Evolutionary conservation across 306 rosid genomes (phyloP), one percentile per base, ranked within the genome.

Genomic region (Medicago lupulina): DNA sequence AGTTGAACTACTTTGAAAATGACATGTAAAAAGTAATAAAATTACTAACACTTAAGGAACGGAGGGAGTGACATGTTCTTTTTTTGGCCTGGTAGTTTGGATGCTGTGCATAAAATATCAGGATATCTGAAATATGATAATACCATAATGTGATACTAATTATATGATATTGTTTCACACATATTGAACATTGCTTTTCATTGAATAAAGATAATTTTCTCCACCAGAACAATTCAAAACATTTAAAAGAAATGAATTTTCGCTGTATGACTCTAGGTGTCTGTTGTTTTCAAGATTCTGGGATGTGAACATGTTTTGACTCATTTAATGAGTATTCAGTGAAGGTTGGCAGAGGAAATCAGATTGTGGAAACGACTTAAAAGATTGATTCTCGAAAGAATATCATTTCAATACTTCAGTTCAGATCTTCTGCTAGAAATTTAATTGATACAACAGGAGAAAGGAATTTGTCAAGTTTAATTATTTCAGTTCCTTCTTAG

Each of bases 261-360:
- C 59, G 9, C 53, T 15, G 71, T 65, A 21, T 38, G 57, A 21
- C 46, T 8, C 70, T 3, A 55, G 1, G 9, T 57, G 62, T 31
- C 6, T 47, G 53, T 7, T 43, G 53, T 77, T 77, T 46, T 69
- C 76, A 59, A 71, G 64, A 70, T 36, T 49, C 54, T 70, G 46
- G 44, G 65, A 49, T 50, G 13, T 44, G 62, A 77, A 59, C 43
- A 46, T 31, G 43, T 57, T 68, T 77, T 9, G 25, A 58, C 28
- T 44, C 58, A 39, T 21, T 23, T 43, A 14, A 13, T 14, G 66
- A 34, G 61, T 68, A 46, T 44, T 58, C 60, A 8, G 57, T 53
- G 67, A 40, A 53, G 74, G 67, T 76, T 47, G 34, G 67, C 51
- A 40, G 51, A 19, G 72, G 16, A 73, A 53, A 76, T 53, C 50